A percentile compares a stretch with the other conserved stretches of the same genome.
phyloP scores from a whole-genome alignment of 2,329 filamentous ascomycete genomes.

The Stemphylium lycopersici region DNA sequence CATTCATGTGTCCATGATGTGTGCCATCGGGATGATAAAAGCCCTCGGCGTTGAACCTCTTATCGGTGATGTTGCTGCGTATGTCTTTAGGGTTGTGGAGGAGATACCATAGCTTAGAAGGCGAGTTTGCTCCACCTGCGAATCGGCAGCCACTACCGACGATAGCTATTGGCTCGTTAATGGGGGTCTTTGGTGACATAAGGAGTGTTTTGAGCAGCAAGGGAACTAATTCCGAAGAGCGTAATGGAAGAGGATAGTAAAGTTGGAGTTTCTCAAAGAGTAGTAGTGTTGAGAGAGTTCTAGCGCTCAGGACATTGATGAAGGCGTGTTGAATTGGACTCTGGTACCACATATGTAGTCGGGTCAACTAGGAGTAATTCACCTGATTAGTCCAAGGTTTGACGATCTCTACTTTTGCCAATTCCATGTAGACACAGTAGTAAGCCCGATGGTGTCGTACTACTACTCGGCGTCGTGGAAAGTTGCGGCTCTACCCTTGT shows the following conservation, averaged over 20 bases:
- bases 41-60: slow-evolving; percentile 34
- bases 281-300: too few species aligned
- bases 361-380: too few species aligned
- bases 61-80: slow-evolving; percentile 28
- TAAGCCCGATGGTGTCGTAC: too few species aligned
- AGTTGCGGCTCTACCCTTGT: too few species aligned
- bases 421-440: too few species aligned
- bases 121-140: slow-evolving; percentile 39
- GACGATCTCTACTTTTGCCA: too few species aligned
- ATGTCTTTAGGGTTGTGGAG: slow-evolving; percentile 38
- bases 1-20: slow-evolving; percentile 44
- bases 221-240: neutral
- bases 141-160: slow-evolving; percentile 48
- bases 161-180: slow-evolving; percentile 40
- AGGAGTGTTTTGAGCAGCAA: neutral
- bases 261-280: neutral
- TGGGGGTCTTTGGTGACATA: neutral
- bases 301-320: too few species aligned
- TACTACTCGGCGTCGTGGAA: too few species aligned
- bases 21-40: slow-evolving; percentile 33
- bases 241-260: neutral
- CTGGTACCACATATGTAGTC: too few species aligned
- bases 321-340: too few species aligned
- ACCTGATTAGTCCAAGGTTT: too few species aligned
- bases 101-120: slow-evolving; percentile 46